Percentiles rank a stretch among this genome's conserved stretches.
These are phyloP conservation scores for Podaxis sp. DNA, from an alignment of 768 basidiomycete species.

Conservation along the genomic window DNA sequence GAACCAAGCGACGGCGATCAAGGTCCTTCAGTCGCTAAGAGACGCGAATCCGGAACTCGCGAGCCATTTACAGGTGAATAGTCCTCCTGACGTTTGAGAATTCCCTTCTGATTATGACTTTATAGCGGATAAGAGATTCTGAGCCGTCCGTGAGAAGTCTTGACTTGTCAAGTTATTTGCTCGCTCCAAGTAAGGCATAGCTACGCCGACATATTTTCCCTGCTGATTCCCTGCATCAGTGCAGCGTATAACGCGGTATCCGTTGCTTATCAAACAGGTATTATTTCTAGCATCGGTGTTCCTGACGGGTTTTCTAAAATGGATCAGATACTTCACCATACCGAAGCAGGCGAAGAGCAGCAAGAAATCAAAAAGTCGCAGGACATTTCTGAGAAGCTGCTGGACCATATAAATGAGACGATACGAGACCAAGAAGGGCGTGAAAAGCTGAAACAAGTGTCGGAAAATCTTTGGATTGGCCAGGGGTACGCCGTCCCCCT, in stretches of 20 bases:
- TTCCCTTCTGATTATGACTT: not conserved
- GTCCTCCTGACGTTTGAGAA: not conserved
- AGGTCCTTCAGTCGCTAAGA: constrained; percentile 68
- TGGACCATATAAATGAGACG: constrained; percentile 82
- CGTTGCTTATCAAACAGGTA: constrained; percentile 80
- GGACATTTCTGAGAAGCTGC: constrained; percentile 62
- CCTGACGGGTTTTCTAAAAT: constrained; percentile 1
- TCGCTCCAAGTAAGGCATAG: constrained; percentile 73
- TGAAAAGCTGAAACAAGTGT: constrained; percentile 71
- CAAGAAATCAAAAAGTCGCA: constrained; percentile 50
- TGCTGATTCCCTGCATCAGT: constrained; percentile 38
- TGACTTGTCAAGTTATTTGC: constrained; percentile 86
- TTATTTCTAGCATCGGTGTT: not conserved
- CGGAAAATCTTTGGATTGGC: constrained; percentile 83
- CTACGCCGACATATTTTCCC: not conserved
- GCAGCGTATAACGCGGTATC: constrained; percentile 96
- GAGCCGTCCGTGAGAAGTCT: constrained; percentile 72
- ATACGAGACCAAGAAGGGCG: constrained; percentile 80
- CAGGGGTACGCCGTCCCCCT: constrained; percentile 52
- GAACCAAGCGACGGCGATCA: constrained; percentile 78
- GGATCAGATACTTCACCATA: constrained; percentile 71
- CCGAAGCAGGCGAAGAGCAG: constrained; percentile 62
- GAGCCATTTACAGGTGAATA: constrained; percentile 58
- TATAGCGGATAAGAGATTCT: constrained; percentile 66
- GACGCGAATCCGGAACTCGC: constrained; percentile 64